Percentiles rank a stretch among this genome's conserved stretches.
phyloP scores from a whole-genome alignment of 177 flowering plant species.

The Vitis hybrid region DNA sequence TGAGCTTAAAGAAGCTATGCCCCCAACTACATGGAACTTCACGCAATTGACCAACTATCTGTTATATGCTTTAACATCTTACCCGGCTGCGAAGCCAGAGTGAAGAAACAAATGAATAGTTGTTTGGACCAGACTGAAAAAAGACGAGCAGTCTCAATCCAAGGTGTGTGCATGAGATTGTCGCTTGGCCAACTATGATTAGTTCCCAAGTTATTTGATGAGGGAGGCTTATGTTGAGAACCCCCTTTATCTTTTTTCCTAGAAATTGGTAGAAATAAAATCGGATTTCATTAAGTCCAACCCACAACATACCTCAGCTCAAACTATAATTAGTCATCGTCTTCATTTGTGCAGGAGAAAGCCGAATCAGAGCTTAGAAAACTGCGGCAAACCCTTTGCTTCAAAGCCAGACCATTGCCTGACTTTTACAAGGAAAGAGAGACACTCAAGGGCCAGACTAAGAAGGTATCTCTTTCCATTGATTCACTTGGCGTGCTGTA shows the following conservation, averaged over 20 bases:
- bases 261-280: too few species aligned
- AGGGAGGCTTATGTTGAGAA: background rate
- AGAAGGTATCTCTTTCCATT: conserved; percentile 26
- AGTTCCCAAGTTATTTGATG: background rate
- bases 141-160: too few species aligned
- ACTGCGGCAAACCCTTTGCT: conserved; percentile 52
- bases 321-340: background rate
- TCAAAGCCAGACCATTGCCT: conserved; percentile 61
- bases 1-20: too few species aligned
- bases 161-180: background rate
- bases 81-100: background rate
- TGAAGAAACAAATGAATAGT: background rate
- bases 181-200: background rate
- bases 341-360: conserved; percentile 42
- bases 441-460: conserved; percentile 20
- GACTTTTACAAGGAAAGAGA: conserved; percentile 42
- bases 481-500: background rate
- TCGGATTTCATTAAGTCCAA: too few species aligned
- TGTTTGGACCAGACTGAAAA: too few species aligned
- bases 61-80: background rate
- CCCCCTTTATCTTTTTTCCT: background rate
- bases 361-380: conserved; percentile 46
- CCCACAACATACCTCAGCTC: background rate
- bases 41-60: too few species aligned
- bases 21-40: too few species aligned